A percentile compares a stretch with the other conserved stretches of the same genome.
These are phyloP conservation scores for Cephalotrichum gorgonifer DNA, from an alignment of 2,329 filamentous ascomycete species.

Conservation along the genomic window DNA sequence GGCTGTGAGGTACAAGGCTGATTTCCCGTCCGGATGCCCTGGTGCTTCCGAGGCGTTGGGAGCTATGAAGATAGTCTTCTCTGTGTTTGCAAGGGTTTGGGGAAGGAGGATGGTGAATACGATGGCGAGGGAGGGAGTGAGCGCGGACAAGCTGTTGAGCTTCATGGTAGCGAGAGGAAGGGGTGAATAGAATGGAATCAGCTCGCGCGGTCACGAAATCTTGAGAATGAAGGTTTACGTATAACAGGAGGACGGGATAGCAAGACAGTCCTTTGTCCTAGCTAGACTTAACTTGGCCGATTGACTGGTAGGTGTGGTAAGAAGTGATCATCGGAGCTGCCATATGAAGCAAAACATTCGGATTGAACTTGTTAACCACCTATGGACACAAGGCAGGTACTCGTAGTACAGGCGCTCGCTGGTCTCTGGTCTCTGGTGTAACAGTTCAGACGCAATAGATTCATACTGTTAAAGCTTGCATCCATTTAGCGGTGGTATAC, in stretches of 20 bases:
- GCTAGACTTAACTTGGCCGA: too few relatives aligned
- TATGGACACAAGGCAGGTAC: too few relatives aligned
- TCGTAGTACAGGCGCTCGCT: too few relatives aligned
- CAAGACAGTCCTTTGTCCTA: neutral
- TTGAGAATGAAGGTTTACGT: neutral
- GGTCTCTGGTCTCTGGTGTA: too few relatives aligned
- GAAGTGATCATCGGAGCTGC: too few relatives aligned
- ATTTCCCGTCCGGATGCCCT: slow-evolving; percentile 19
- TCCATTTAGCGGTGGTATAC: too few relatives aligned
- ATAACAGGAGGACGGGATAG: neutral
- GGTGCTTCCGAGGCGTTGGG: slow-evolving; percentile 49
- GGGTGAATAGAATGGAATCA: neutral
- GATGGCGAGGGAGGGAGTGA: slow-evolving; percentile 3
- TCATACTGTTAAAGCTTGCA: too few relatives aligned
- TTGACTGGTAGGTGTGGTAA: too few relatives aligned
- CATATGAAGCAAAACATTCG: too few relatives aligned
- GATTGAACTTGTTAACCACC: too few relatives aligned
- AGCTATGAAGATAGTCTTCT: slow-evolving; percentile 82
- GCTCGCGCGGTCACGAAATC: neutral
- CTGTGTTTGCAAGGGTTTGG: slow-evolving; percentile 57
- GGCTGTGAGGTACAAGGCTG: slow-evolving; percentile 39
- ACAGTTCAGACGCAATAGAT: too few relatives aligned
- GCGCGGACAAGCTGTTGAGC: neutral
- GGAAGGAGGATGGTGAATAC: slow-evolving; percentile 10
- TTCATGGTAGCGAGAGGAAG: neutral